Percentiles rank a stretch among this genome's conserved stretches.
Evolutionary conservation across 2,329 filamentous ascomycete species (phyloP).

Genomic region (Penicillium sp.): DNA sequence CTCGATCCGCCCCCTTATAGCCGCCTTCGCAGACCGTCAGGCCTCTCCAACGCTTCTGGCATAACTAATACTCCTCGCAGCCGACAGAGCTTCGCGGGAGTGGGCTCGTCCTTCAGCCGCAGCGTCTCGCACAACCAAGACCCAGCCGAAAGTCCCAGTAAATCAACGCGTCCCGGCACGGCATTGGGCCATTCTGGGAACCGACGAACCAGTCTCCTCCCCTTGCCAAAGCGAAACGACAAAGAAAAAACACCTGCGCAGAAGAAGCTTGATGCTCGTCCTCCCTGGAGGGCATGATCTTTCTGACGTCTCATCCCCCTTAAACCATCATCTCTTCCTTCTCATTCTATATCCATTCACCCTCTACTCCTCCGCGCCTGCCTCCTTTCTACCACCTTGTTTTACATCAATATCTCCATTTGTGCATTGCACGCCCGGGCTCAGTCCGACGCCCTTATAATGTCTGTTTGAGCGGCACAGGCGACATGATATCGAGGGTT

Average conservation of each 20-base stretch:
- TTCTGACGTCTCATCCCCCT: neutral
- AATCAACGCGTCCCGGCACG: constrained; percentile 37
- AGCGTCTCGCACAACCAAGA: constrained; percentile 25
- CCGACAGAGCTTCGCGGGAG: constrained; percentile 40
- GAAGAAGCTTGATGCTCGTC: constrained; percentile 33
- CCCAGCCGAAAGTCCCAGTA: constrained; percentile 28
- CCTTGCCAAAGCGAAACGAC: constrained; percentile 35
- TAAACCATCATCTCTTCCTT: neutral
- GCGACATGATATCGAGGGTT: constrained; percentile 19
- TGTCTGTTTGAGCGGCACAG: constrained; percentile 3
- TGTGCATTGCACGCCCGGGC: constrained; percentile 1
- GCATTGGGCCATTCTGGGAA: constrained; percentile 39
- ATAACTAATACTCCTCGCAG: constrained; percentile 35
- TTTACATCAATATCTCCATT: constrained; percentile 3
- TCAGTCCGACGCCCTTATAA: neutral
- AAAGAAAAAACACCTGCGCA: constrained; percentile 29
- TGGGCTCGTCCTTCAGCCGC: constrained; percentile 27
- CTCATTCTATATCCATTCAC: constrained; percentile 1
- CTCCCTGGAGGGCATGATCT: constrained; percentile 33
- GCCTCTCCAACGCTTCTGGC: constrained; percentile 5
- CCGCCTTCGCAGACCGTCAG: constrained; percentile 35
- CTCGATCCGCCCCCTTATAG: constrained; percentile 45
- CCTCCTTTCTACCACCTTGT: constrained; percentile 11
- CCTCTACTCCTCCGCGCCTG: no score
- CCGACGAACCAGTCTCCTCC: constrained; percentile 42